phyloP scores from a whole-genome alignment of 495 filamentous ascomycete genomes.

The Astrocystis sublimbata region DNA sequence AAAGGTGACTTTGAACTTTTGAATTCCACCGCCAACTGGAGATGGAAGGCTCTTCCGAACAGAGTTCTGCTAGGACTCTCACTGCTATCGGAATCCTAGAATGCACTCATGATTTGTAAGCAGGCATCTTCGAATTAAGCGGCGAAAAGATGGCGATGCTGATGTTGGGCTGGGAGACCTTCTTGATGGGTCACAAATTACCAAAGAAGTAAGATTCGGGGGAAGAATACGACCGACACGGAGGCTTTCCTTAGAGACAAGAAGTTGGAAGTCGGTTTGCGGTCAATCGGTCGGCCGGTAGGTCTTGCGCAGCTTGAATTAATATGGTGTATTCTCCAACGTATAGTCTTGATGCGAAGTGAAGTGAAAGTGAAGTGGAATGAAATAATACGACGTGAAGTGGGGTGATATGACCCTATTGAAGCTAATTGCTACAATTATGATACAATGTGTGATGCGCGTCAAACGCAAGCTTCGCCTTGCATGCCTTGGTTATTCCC shows the following conservation, averaged over 20 bases:
- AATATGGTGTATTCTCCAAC: neutral
- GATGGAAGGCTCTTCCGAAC: slow-evolving; percentile 6
- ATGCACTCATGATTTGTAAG: neutral
- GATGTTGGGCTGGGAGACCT: neutral
- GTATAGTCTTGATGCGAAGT: neutral
- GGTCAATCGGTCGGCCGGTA: too few species aligned
- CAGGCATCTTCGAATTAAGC: neutral
- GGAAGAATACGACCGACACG: neutral
- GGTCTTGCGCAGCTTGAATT: slow-evolving; percentile 3
- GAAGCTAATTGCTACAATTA: too few species aligned
- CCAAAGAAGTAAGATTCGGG: neutral
- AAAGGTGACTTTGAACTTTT: too few species aligned
- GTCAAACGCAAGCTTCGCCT: too few species aligned
- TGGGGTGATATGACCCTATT: too few species aligned
- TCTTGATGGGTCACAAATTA: neutral
- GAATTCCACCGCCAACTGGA: neutral
- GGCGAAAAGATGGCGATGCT: neutral
- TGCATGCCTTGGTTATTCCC: too few species aligned
- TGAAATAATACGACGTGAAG: neutral
- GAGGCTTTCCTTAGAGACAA: too few species aligned
- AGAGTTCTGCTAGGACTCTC: neutral
- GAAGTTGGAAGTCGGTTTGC: neutral
- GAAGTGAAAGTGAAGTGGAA: neutral
- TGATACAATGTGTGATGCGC: too few species aligned
- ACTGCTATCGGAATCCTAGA: neutral